Base-by-base conservation (phyloP, 2,329 filamentous ascomycete species). In the Karstenula rhodostoma region DNA sequence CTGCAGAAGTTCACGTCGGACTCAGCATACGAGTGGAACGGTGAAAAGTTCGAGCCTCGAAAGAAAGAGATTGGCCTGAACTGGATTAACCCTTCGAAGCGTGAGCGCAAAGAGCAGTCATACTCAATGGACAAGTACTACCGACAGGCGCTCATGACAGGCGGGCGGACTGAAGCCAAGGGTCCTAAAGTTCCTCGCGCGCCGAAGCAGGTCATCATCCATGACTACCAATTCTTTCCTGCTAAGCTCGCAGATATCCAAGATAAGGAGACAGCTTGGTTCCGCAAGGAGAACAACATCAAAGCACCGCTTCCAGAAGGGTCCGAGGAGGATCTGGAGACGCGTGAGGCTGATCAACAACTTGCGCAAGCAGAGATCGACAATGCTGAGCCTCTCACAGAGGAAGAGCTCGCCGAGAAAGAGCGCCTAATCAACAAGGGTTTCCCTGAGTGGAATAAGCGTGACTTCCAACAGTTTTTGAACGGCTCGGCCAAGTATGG, bases 121-220 rank as follows among this genome's bases (percentile, higher is more conserved):
- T 99, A 99, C 77, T 97, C 94, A 0, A 97, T 99, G 83, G 96
- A 99, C 77, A 96, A 97, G 78, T 99, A 99, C 81, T 99, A 98
- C 81, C 90, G 94, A 67, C 90, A 96, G 71, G 92, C 93, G 10
- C 86, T 99, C 73, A 91, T 91, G 70, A 95, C 92, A 56, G 89
- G 93, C 78, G 88, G 90, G 37, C 86, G 89, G 48, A 90, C 89
- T 25, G 89, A 92, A 42, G 93, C 97, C 63, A 86, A 91, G 27
- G 97, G 97, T 78, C 94, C 94, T 9, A 97, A 97, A 80, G 92
- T 95, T 22, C 96, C 95, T n/a, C 89, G 94, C 58, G 93, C 95
- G 10, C 95, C 95, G 0, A 97, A 96, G 80, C 95, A 99, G 76
- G 88, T 96, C 55, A 83, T 89, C 4, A 91, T 97, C 43, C 94